A percentile compares a stretch with the other conserved stretches of the same genome.
Evolutionary conservation across 371 early-diverging fungal genomes (phyloP).

Genomic region (Mortierella sp.): DNA sequence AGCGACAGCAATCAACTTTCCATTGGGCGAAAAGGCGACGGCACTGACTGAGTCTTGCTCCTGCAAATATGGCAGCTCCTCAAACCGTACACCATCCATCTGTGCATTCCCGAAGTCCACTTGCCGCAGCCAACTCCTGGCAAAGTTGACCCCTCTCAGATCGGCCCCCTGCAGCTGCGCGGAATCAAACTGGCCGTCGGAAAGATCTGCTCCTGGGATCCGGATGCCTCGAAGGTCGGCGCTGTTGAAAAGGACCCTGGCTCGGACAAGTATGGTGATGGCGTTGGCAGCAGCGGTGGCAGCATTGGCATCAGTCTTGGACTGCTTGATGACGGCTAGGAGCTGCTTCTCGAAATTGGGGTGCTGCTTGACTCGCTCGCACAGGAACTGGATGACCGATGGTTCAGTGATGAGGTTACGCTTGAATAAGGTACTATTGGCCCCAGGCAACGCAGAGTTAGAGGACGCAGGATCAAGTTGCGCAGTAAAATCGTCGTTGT

Average conservation of each 20-base stretch:
- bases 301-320: background rate
- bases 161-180: constrained; percentile 1
- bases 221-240: background rate
- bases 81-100: constrained; percentile 6
- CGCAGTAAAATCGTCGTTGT: background rate
- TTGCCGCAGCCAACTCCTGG: background rate
- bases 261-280: constrained; percentile 14
- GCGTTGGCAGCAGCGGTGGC: constrained; percentile 1
- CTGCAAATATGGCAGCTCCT: background rate
- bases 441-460: too few relatives aligned
- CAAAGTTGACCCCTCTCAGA: background rate
- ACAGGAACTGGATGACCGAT: constrained; percentile 7
- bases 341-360: background rate
- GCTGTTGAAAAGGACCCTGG: background rate
- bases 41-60: too few relatives aligned
- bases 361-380: background rate
- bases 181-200: background rate
- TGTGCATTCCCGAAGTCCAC: background rate
- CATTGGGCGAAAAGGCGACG: constrained; percentile 1
- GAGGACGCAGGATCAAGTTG: background rate
- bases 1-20: background rate
- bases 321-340: background rate
- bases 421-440: background rate
- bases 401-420: background rate
- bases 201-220: constrained; percentile 6